Base-by-base conservation (phyloP, 345 rosid genomes). In the Eutrema yunnanense region DNA sequence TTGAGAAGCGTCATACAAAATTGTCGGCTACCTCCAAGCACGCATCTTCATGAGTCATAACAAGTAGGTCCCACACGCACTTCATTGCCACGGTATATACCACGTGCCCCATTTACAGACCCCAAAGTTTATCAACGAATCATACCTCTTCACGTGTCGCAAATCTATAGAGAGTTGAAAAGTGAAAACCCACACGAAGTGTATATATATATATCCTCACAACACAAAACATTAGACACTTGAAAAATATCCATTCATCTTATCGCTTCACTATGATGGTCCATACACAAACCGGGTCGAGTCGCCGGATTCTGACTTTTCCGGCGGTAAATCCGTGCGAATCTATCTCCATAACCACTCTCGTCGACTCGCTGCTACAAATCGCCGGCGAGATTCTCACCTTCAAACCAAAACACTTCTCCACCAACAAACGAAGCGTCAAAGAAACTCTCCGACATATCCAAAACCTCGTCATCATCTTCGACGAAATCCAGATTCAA, bases 281-380 rank as follows among this genome's bases (percentile, higher is more conserved):
- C 65, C 79, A 50, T 44, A 72, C 62, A 33, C 19, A 48, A 37
- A 82, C 63, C 69, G 78, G 78, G 27, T 72, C 82, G 14, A 32
- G 4, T 69, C 96, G 90, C 64, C 96, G 92, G 92, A 64, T 88
- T 37, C 81, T 90, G 0, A 68, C 87, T 0, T 87, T 57, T 71
- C 95, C 91, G 84, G 90, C 86, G 38, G 87, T 88, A 6, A 76
- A 71, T 66, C 92, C 92, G 3, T 83, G 85, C 57, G 84, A 84
- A 3, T 75, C 80, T 0, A 68, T 85, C 32, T 61, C 88, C 5
- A 82, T 80, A 32, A 14, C 68, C 14, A 81, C 88, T 9, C 86
- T 90, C 36, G 61, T 88, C 37, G 37, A 82, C 61, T 92, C 96
- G 4, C 62, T 92, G 0, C 61, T 79, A 74, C 78, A 79, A 37